Evolutionary conservation across 2,329 filamentous ascomycete species (phyloP), one percentile per base, ranked within the genome.

Genomic region (Epichloe elymi): DNA sequence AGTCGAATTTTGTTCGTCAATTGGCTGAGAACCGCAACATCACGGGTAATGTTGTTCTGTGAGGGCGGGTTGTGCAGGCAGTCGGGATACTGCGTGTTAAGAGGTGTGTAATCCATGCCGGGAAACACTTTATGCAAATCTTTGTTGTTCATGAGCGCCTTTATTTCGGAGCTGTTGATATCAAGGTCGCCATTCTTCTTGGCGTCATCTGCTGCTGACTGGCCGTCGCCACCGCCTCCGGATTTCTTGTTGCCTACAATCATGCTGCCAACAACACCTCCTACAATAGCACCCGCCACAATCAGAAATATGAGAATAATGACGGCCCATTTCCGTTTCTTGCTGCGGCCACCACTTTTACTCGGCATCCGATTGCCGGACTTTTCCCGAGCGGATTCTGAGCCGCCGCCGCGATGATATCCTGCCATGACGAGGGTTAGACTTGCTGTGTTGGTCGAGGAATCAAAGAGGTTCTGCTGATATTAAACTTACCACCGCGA

Each of bases 31-130:
- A 96, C 83, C 1, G 93, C 91, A 53, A 96, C 73, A 64, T 97
- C 91, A 49, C 88, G 82, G 0, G 93, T 97, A 57, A 97, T 76
- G 64, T 97, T 96, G 70, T 97, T 95, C 64, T 96, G 91, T 36
- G 84, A 90, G 0, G 91, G 86, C 1, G 87, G 86, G 58, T 83
- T 78, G 50, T 76, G 70, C 35, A 90, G 56, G 67, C 91, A 97
- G 39, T 83, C 83, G 3, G 91, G 91, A 60, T 91, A 96, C 66
- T 96, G 90, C 0, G 88, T 82, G 63, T 94, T 89, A 65, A 93
- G 78, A 0, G 91, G 89, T 0, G 91, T 97, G 65, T 97, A 97
- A 68, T 96, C 91, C 69, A 97, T 87, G 26, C 89, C 91, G 0
- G 89, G 87, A 65, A 97, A 97, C 2, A 97, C 88, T 66, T 88